phyloP scores from a whole-genome alignment of 2,329 filamentous ascomycete species.

The Xylaria sp. region DNA sequence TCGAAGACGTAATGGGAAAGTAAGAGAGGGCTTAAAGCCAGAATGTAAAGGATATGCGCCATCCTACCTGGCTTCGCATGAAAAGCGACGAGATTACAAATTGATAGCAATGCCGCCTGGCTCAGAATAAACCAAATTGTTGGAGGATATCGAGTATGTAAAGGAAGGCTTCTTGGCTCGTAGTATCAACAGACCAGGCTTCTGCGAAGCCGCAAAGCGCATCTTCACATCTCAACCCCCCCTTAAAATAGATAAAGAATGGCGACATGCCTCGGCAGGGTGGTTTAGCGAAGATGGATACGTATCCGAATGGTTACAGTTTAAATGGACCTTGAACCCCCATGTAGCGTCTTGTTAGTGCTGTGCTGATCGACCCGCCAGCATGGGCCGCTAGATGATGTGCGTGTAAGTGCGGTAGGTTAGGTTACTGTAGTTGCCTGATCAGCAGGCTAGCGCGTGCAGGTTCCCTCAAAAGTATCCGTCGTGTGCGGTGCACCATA shows the following conservation, averaged over 20 bases:
- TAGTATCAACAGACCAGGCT: neutral
- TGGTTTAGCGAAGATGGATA: neutral
- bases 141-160: neutral
- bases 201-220: too few species aligned
- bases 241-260: neutral
- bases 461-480: too few species aligned
- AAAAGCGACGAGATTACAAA: too few species aligned
- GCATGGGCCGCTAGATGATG: neutral
- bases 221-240: neutral
- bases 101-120: neutral
- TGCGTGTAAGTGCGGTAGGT: neutral
- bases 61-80: neutral
- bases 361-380: constrained; percentile 6
- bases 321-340: neutral
- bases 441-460: neutral
- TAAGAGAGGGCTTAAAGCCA: constrained; percentile 21
- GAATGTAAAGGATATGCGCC: constrained; percentile 22
- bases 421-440: neutral
- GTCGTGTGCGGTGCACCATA: too few species aligned
- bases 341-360: neutral
- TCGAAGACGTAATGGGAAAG: constrained; percentile 27
- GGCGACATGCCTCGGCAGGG: constrained; percentile 4
- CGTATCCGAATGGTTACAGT: neutral
- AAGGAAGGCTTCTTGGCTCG: neutral
- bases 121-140: neutral